Base-by-base conservation (phyloP, 306 rosid genomes). In the Abrus precatorius region DNA sequence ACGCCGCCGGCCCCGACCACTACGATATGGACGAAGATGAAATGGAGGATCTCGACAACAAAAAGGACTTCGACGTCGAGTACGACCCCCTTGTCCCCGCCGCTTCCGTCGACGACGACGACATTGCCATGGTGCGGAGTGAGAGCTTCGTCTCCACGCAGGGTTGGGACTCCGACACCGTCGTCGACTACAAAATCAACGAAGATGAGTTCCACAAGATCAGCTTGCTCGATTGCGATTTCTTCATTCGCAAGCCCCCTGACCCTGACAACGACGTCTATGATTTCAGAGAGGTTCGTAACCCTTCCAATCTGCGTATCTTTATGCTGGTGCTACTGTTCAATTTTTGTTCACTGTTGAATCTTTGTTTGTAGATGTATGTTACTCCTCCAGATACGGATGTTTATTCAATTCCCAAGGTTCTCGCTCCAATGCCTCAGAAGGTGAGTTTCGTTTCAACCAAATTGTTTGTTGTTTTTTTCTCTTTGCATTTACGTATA, bases 361-460 rank as follows among this genome's bases (percentile, higher is more conserved):
- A 52, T 50, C 0, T 77, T 74, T 77, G 48, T 32, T 66, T 80
- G 77, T 74, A 95, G 99, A 93, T 92, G 95, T 95, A 95, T 76
- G 99, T 93, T 65, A 95, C 99, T 88, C 97, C 97, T 89, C 99
- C 97, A 3, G 97, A 93, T 80, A 95, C 97, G 45, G 99, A 95
- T 86, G 86, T 95, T 76, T 95, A 95, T 86, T 87, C 97, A 1
- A 88, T 95, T 80, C 97, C 99, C 14, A 93, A 66, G 87, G 91
- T 95, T 75, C 92, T 93, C 33, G 97, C 99, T 88, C 97, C 97
- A 75, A 88, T 95, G 99, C 97, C 97, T 74, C 86, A 84, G 72
- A 95, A 95, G 97, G 97, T 95, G 77, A 32, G 33, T 53, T 50
- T 40, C 33, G 40, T 67, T 54, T 64, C 45, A 11, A 75, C 69